Evolutionary conservation across 75 land plant genomes (phyloP).

Genomic region (Sequoia sempervirens): DNA sequence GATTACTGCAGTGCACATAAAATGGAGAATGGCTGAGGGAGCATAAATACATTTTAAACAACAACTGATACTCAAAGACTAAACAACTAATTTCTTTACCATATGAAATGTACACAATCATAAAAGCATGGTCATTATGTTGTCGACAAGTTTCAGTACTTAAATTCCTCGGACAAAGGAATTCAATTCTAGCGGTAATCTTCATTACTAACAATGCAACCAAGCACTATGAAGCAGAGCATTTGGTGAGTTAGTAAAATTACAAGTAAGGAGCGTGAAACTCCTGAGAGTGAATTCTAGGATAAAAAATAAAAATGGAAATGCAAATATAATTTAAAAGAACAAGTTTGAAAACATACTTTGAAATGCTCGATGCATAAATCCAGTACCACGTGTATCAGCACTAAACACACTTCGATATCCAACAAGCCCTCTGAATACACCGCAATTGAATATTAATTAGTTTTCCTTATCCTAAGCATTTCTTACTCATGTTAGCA

Average conservation of each 20-base stretch:
- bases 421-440: slow-evolving; percentile 90
- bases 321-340: neutral
- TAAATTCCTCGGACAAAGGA: neutral
- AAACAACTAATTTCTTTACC: neutral
- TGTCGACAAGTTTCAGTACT: neutral
- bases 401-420: slow-evolving; percentile 95
- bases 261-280: neutral
- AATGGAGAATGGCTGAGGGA: neutral
- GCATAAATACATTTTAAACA: neutral
- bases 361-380: slow-evolving; percentile 95
- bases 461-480: neutral
- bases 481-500: neutral
- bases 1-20: too few relatives aligned
- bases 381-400: slow-evolving; percentile 94
- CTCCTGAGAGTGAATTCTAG: neutral
- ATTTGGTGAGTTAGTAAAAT: neutral
- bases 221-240: neutral
- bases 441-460: neutral
- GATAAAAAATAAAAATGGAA: neutral
- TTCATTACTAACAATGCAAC: neutral
- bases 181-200: neutral
- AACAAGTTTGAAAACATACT: slow-evolving; percentile 42
- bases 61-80: neutral
- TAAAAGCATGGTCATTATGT: neutral
- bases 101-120: neutral